A percentile compares a stretch with the other conserved stretches of the same genome.
Evolutionary conservation across 176 grass and related monocot species (phyloP).

Genomic region (Bromus sterilis): DNA sequence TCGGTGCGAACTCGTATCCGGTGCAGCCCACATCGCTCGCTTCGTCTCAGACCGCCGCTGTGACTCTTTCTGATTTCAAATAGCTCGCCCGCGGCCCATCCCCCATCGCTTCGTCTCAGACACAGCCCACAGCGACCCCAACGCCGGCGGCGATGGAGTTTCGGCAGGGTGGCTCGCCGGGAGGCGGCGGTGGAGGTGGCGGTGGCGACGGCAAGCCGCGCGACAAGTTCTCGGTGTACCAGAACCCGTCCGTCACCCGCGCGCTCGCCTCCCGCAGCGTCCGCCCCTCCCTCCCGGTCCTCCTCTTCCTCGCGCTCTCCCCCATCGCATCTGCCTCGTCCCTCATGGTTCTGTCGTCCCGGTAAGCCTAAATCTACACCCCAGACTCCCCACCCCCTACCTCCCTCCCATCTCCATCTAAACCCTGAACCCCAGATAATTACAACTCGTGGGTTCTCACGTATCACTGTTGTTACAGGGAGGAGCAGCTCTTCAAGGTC

Average conservation of each 20-base stretch:
- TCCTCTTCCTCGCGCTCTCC: conserved; percentile 50
- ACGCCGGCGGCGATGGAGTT: conserved; percentile 24
- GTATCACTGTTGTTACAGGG: conserved; percentile 35
- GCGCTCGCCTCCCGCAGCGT: conserved; percentile 50
- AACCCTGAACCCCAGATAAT: conserved; percentile 31
- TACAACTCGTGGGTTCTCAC: background rate
- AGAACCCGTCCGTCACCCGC: conserved; percentile 59
- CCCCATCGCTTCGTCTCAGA: background rate
- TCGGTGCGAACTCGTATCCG: background rate
- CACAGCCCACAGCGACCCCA: background rate
- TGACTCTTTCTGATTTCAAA: conserved; percentile 25
- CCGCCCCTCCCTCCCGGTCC: conserved; percentile 50
- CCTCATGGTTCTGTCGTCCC: conserved; percentile 46
- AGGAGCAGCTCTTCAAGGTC: conserved; percentile 35
- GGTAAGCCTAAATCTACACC: conserved; percentile 16
- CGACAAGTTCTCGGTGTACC: conserved; percentile 81
- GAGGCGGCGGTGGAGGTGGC: background rate
- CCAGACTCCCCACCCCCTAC: background rate
- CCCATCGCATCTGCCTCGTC: conserved; percentile 24
- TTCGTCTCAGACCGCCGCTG: conserved; percentile 6
- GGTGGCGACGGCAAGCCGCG: conserved; percentile 14
- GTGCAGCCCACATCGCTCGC: background rate
- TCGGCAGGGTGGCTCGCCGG: background rate
- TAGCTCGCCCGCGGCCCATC: background rate
- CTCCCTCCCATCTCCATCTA: background rate